Conservation (phyloP, 139 green algal species). For the Marvania coccoides region DNA sequence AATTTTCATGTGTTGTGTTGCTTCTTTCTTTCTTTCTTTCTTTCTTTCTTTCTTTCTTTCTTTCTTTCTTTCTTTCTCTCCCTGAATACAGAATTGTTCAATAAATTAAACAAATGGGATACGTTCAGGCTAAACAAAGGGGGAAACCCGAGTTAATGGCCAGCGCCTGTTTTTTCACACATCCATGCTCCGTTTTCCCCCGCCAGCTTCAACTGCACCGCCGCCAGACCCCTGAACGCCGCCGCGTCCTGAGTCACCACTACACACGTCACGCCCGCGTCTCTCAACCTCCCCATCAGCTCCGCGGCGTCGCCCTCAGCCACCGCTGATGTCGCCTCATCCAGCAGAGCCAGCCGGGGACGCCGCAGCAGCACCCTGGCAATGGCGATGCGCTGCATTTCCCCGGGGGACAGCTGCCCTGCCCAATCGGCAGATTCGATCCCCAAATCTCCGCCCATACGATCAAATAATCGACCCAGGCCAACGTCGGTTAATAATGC, state of each 20-base stretch:
- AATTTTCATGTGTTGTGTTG: no score
- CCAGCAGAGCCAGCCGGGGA: slow-evolving; percentile 40
- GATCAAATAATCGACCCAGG: slow-evolving; percentile 24
- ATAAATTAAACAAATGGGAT: slow-evolving; percentile 1
- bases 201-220: not conserved
- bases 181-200: no score
- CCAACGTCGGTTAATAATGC: slow-evolving; percentile 23
- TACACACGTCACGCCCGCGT: slow-evolving; percentile 22
- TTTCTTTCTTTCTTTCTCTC: not conserved
- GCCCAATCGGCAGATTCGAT: slow-evolving; percentile 11
- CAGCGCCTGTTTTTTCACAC: no score
- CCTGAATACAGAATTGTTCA: not conserved
- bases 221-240: not conserved
- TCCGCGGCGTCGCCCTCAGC: slow-evolving; percentile 1
- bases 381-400: slow-evolving; percentile 54
- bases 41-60: not conserved
- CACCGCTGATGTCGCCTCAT: slow-evolving; percentile 41
- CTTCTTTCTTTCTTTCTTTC: not conserved
- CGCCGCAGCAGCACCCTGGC: slow-evolving; percentile 35
- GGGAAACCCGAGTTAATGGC: no score
- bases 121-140: no score
- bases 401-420: slow-evolving; percentile 42
- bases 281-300: slow-evolving; percentile 26
- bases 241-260: not conserved
- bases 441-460: not conserved